Evolutionary conservation across 2,329 filamentous ascomycete species (phyloP).

Genomic region (Phyllosticta citribraziliensis): DNA sequence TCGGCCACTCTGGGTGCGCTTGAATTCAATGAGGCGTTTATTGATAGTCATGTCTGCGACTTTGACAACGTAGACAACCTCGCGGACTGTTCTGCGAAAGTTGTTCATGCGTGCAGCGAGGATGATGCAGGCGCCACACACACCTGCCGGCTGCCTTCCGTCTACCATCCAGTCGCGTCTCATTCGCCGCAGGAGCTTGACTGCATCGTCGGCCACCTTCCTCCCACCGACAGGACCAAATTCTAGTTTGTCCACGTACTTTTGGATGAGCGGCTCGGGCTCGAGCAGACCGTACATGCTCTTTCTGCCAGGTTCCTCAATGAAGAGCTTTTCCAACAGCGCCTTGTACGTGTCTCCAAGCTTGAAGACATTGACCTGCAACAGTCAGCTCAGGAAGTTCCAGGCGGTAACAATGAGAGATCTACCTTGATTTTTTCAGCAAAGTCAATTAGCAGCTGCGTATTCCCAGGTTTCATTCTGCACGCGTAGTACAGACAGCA

Average conservation of each 20-base stretch:
- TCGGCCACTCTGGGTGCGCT: conserved; percentile 70
- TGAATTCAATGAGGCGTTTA: conserved; percentile 86
- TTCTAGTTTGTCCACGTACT: conserved; percentile 85
- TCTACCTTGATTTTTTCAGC: conserved; percentile 62
- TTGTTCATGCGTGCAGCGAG: conserved; percentile 98
- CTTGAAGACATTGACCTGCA: conserved; percentile 77
- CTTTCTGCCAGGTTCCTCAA: conserved; percentile 43
- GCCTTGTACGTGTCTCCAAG: conserved; percentile 85
- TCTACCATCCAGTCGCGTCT: conserved; percentile 95
- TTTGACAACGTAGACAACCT: conserved; percentile 97
- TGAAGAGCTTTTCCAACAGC: conserved; percentile 56
- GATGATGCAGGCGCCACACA: conserved; percentile 88
- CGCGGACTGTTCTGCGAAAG: conserved; percentile 81
- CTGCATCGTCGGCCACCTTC: conserved; percentile 82
- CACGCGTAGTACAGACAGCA: conserved; percentile 82
- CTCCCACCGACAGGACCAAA: conserved; percentile 67
- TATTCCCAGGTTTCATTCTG: conserved; percentile 66
- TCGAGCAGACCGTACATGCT: conserved; percentile 52
- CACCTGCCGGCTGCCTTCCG: conserved; percentile 82
- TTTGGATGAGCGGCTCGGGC: conserved; percentile 80
- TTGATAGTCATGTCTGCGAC: conserved; percentile 90
- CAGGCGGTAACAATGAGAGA: background rate
- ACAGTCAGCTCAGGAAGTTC: background rate
- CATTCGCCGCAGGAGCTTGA: conserved; percentile 84
- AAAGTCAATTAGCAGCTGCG: conserved; percentile 89